Base-by-base conservation (phyloP, 2,329 filamentous ascomycete genomes). In the Fusarium redolens region DNA sequence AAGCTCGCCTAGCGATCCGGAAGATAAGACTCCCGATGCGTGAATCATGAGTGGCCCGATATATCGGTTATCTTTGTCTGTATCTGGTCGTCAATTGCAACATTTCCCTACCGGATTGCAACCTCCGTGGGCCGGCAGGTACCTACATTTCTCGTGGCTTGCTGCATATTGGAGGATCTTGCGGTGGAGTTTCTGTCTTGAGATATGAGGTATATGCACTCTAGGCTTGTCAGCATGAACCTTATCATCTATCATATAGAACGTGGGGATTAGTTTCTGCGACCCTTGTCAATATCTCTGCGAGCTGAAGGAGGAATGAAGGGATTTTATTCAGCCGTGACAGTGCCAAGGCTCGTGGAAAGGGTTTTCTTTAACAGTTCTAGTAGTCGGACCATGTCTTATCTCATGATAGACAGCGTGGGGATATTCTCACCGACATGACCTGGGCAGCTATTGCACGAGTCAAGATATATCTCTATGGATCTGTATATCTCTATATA, bases 51-150 rank as follows among this genome's bases (percentile, higher is more conserved):
- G 22, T 40, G 50, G 33, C 33, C 50, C 22, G 2, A 40, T n/a
- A 40, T n/a, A 28, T 40, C 50, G 50, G 50, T 54, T 40, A 54
- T 54, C 50, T 54, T 54, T 54, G 50, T 28, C 50, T 54, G 50
- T 40, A n/a, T 40, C 22, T 52, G 22, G 50, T 11, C n/a, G 8
- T 14, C 17, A 10, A 35, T 7, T 25, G 1, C 18, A 12, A 15
- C 20, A 41, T 41, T n/a, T n/a, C 5, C 8, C 40, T 22, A 8
- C 33, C 50, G 33, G 50, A 17, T 40, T 54, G 33, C 7, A 28
- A 28, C 33, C 10, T n/a, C 22, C 17, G 13, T 15, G 20, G 3
- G 7, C 20, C 4, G n/a, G 7, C 40, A 22, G 40, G 14, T 37
- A 37, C 35, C 14, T 37, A 17, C 4, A 37, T 18, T 17, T 37